Percentiles rank a stretch among this genome's conserved stretches.
Conservation (phyloP, 139 green algal species). For the Chlorella sorokiniana region DNA sequence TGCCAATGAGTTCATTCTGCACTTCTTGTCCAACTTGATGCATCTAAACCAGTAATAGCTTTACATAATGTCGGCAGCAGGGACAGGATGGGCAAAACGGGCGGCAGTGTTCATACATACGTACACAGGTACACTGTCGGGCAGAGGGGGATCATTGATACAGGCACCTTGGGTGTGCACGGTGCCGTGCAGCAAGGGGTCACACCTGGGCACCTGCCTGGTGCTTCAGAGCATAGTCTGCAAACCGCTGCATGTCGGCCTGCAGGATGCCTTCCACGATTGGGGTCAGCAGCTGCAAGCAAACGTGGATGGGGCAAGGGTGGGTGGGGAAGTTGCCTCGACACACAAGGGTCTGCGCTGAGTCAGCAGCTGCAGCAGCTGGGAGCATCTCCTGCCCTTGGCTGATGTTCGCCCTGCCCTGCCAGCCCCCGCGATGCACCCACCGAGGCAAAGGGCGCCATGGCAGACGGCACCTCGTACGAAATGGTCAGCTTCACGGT, state of each 20-base stretch:
- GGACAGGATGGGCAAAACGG: too few relatives aligned
- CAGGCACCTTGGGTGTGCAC: too few relatives aligned
- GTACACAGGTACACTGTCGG: neutral
- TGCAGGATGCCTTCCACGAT: slow-evolving; percentile 85
- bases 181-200: neutral
- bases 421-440: too few relatives aligned
- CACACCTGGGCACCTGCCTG: neutral
- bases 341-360: too few relatives aligned
- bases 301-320: neutral
- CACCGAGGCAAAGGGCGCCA: slow-evolving; percentile 80
- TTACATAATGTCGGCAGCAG: too few relatives aligned
- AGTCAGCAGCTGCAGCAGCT: neutral
- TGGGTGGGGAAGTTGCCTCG: too few relatives aligned
- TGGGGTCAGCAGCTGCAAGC: slow-evolving; percentile 70
- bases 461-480: slow-evolving; percentile 81
- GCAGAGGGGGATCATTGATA: neutral
- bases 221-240: slow-evolving; percentile 13
- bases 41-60: neutral
- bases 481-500: slow-evolving; percentile 84
- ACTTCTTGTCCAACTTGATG: neutral
- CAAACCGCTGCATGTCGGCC: slow-evolving; percentile 80
- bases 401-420: neutral
- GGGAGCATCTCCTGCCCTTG: neutral
- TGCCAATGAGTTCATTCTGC: neutral
- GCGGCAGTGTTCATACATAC: neutral